Evolutionary conservation across 805 yeast species (phyloP).

Genomic region (Wickerhamiella parazyma): DNA sequence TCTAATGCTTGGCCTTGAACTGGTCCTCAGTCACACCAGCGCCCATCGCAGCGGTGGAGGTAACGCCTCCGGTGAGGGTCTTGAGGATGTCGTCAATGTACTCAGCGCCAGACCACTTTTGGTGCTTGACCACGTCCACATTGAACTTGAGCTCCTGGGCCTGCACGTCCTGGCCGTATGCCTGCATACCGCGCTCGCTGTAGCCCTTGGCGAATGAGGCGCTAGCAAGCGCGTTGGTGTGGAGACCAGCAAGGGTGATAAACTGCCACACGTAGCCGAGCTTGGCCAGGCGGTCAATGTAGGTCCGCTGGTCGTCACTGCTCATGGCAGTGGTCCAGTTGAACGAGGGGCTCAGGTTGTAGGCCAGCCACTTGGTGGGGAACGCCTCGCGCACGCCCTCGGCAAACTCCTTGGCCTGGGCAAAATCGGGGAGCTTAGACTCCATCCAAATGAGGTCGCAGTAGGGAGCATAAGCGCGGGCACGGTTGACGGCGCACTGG

Average conservation of each 20-base stretch:
- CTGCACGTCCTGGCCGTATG: slow-evolving; percentile 82
- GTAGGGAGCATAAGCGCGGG: slow-evolving; percentile 87
- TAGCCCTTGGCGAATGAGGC: slow-evolving; percentile 73
- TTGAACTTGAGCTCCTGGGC: slow-evolving; percentile 74
- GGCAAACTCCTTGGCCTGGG: slow-evolving; percentile 89
- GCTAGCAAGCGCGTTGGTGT: slow-evolving; percentile 85
- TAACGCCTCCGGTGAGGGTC: slow-evolving; percentile 85
- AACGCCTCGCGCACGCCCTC: slow-evolving; percentile 67
- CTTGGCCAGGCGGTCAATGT: slow-evolving; percentile 70
- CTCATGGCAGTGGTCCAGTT: slow-evolving; percentile 96
- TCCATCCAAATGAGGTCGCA: slow-evolving; percentile 98
- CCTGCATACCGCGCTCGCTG: slow-evolving; percentile 80
- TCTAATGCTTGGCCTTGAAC: slow-evolving; percentile 36
- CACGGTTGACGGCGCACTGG: slow-evolving; percentile 94
- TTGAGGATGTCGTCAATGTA: slow-evolving; percentile 83
- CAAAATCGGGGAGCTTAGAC: slow-evolving; percentile 84
- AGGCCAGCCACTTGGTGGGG: slow-evolving; percentile 93
- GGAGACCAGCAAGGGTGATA: slow-evolving; percentile 93
- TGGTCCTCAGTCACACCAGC: slow-evolving; percentile 96
- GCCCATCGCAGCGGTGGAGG: slow-evolving; percentile 97
- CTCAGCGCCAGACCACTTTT: slow-evolving; percentile 98
- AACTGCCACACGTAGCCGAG: slow-evolving; percentile 96
- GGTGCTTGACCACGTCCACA: slow-evolving; percentile 94
- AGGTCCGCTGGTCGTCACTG: slow-evolving; percentile 74
- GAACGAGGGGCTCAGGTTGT: slow-evolving; percentile 93